These are phyloP conservation scores for Pulveroboletus sp. DNA, from an alignment of 768 basidiomycete species.

Conservation along the genomic window DNA sequence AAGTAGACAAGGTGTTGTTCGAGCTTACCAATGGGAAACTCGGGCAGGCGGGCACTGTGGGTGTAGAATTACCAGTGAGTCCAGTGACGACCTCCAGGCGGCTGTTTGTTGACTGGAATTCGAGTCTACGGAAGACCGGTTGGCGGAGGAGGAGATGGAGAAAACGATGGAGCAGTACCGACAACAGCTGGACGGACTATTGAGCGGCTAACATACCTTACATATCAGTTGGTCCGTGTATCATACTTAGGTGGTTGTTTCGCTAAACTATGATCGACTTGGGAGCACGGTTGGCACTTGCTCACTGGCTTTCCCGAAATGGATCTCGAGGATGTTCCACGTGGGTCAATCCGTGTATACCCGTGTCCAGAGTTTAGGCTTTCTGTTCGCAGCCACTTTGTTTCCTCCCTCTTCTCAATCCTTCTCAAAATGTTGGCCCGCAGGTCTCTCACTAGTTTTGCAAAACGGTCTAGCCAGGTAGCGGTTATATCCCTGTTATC, in stretches of 20 bases:
- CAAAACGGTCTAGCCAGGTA: slow-evolving; percentile 52
- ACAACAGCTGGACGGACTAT: slow-evolving; percentile 81
- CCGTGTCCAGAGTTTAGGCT: slow-evolving; percentile 12
- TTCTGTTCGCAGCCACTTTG: slow-evolving; percentile 14
- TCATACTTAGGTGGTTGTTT: not conserved
- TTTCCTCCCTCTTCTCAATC: slow-evolving; percentile 14
- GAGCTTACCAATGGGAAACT: slow-evolving; percentile 95
- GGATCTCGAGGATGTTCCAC: slow-evolving; percentile 9
- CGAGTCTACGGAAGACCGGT: slow-evolving; percentile 57
- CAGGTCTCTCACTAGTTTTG: slow-evolving; percentile 54
- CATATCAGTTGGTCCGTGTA: slow-evolving; percentile 5
- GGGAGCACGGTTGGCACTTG: not conserved
- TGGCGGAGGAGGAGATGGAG: slow-evolving; percentile 82
- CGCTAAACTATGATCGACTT: not conserved
- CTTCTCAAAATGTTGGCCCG: slow-evolving; percentile 51
- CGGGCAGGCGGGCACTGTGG: slow-evolving; percentile 77
- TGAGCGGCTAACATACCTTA: slow-evolving; percentile 47
- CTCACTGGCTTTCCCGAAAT: slow-evolving; percentile 7
- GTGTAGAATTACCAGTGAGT: slow-evolving; percentile 74
- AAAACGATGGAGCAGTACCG: slow-evolving; percentile 89
- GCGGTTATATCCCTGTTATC: slow-evolving; percentile 11
- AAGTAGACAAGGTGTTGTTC: slow-evolving; percentile 94
- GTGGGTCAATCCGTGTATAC: slow-evolving; percentile 23
- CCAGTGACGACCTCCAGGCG: not conserved
- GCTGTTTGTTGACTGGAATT: slow-evolving; percentile 8